Evolutionary conservation across 441 rosid species (phyloP).

Genomic region (Adansonia madagascariensis): DNA sequence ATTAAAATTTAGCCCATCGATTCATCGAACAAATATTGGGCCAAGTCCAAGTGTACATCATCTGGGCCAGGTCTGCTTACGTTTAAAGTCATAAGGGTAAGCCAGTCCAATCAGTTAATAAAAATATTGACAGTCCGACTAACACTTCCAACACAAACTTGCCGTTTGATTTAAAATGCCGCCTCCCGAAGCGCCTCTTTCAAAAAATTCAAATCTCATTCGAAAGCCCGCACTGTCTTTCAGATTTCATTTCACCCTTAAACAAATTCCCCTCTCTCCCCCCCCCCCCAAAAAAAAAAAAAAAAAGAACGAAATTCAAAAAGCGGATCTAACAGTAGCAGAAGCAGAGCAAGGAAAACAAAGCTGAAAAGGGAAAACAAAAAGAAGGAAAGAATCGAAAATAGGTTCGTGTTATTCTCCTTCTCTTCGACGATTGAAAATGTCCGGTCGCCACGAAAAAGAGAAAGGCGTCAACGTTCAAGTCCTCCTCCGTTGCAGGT

Average conservation of each 20-base stretch:
- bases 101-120: background rate
- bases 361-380: background rate
- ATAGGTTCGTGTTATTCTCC: conserved; percentile 53
- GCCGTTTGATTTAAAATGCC: background rate
- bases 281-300: background rate
- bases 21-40: background rate
- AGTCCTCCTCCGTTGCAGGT: conserved; percentile 99
- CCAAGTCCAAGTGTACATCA: background rate
- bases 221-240: conserved; percentile 23
- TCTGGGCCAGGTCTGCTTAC: too few relatives aligned
- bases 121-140: background rate
- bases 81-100: background rate
- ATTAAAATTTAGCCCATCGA: too few relatives aligned
- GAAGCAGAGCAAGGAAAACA: background rate
- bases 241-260: background rate
- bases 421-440: conserved; percentile 46
- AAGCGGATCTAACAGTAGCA: conserved; percentile 22
- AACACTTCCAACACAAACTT: background rate
- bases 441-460: conserved; percentile 94
- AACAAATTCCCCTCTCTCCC: background rate
- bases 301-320: background rate
- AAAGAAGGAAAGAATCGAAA: background rate
- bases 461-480: conserved; percentile 99
- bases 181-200: background rate
- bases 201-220: conserved; percentile 17